Conservation (phyloP, 495 filamentous ascomycete species). For the Parathielavia hyrcaniae region DNA sequence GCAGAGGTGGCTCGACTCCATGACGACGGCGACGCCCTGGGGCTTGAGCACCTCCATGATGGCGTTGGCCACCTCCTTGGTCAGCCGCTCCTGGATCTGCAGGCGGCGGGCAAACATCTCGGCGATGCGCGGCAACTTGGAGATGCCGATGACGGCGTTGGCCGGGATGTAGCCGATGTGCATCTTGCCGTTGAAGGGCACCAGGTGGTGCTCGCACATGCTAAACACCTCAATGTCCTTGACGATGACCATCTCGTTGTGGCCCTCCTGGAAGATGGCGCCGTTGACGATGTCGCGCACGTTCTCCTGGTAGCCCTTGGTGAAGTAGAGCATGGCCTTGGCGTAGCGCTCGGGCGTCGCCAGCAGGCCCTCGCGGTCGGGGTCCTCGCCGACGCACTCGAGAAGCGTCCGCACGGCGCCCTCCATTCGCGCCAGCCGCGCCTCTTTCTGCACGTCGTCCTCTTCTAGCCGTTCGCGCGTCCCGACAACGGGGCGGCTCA, state of each 20-base stretch:
- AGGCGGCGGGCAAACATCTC: conserved; percentile 94
- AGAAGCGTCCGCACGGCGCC: conserved; percentile 85
- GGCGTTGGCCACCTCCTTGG: conserved; percentile 91
- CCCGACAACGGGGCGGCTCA: conserved; percentile 67
- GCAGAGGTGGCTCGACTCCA: conserved; percentile 96
- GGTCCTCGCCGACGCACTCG: conserved; percentile 94
- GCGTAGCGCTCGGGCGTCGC: conserved; percentile 88
- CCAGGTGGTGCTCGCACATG: conserved; percentile 95
- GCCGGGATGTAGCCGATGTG: conserved; percentile 97
- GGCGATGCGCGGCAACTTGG: conserved; percentile 88
- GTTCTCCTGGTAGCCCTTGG: conserved; percentile 98
- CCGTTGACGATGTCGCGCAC: conserved; percentile 86
- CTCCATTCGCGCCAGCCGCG: conserved; percentile 67
- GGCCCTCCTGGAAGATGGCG: conserved; percentile 93
- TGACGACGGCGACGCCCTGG: conserved; percentile 92
- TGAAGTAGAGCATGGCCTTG: conserved; percentile 96
- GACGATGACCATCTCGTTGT: conserved; percentile 95
- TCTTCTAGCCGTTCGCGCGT: conserved; percentile 77
- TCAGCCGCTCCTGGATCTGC: conserved; percentile 92
- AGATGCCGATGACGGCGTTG: conserved; percentile 81
- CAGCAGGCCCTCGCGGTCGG: conserved; percentile 79
- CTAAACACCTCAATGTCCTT: conserved; percentile 96
- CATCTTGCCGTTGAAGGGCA: conserved; percentile 97
- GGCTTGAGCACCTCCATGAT: conserved; percentile 88
- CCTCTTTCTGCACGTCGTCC: conserved; percentile 61